Conservation (phyloP, 306 rosid genomes). For the Medicago arabica region DNA sequence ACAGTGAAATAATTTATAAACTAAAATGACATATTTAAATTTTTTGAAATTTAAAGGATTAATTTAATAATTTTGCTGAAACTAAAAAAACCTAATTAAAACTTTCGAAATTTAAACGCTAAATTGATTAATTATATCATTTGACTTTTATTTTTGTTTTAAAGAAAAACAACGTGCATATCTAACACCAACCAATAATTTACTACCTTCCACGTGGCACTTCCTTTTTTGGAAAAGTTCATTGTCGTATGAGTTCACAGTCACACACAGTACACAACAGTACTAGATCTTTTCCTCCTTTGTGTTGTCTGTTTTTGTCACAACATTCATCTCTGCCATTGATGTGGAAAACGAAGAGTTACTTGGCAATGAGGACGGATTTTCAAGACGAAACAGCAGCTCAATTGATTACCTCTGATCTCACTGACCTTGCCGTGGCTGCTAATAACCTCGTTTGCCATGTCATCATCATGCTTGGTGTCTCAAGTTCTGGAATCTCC, state of each 20-base stretch:
- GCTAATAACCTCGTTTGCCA: constrained; percentile 57
- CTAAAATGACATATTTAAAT: no score
- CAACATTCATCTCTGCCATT: not conserved
- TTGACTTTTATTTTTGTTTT: no score
- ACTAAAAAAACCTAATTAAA: no score
- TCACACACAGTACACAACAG: not conserved
- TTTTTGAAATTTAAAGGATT: no score
- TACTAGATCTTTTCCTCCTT: not conserved
- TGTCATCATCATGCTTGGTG: no score
- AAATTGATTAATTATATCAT: no score
- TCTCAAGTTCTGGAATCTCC: constrained; percentile 60
- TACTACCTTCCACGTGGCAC: not conserved
- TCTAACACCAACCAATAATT: no score
- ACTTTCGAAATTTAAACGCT: no score
- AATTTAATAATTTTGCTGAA: no score
- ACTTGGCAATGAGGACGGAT: not conserved
- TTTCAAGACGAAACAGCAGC: not conserved
- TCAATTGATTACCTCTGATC: constrained; percentile 45
- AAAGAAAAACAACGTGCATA: no score
- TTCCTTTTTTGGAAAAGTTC: not conserved
- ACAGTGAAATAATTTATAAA: no score
- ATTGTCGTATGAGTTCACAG: not conserved
- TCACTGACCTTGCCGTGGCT: constrained; percentile 55
- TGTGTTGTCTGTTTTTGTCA: not conserved
- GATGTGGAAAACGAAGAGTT: not conserved